Percentiles rank a stretch among this genome's conserved stretches.
These are phyloP conservation scores for Kingdonia uniflora DNA, from an alignment of 164 flowering plant genomes.

Conservation along the genomic window DNA sequence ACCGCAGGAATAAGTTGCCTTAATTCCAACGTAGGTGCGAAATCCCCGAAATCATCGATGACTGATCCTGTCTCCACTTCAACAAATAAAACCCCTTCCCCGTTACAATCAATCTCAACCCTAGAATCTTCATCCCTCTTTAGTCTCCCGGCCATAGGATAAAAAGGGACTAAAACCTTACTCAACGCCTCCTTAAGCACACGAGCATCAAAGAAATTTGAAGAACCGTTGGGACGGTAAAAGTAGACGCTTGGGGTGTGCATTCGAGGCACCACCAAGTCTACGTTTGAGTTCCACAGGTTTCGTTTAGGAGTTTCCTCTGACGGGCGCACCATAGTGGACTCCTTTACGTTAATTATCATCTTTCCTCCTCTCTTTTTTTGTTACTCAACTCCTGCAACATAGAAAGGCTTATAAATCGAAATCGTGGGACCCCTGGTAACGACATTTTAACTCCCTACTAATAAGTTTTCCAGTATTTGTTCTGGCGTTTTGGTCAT, in stretches of 20 bases:
- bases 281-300: constrained; percentile 23
- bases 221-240: constrained; percentile 17
- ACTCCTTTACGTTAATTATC: constrained; percentile 17
- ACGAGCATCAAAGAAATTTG: constrained; percentile 19
- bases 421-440: no score
- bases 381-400: no score
- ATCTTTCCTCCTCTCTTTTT: constrained; percentile 4
- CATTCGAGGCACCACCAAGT: constrained; percentile 23
- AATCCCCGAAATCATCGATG: constrained; percentile 35
- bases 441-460: no score
- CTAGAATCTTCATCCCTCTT: constrained; percentile 23
- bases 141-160: constrained; percentile 35
- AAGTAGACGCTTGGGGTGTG: constrained; percentile 23
- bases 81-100: constrained; percentile 23
- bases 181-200: constrained; percentile 27
- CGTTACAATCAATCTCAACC: constrained; percentile 35
- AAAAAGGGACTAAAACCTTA: constrained; percentile 28
- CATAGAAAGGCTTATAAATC: no score
- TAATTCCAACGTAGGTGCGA: constrained; percentile 26
- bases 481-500: no score
- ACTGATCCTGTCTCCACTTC: constrained; percentile 25
- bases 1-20: constrained; percentile 26
- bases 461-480: no score
- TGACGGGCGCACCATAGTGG: constrained; percentile 20
- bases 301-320: constrained; percentile 14